Percentiles rank a stretch among this genome's conserved stretches.
Conservation (phyloP, 192 early-diverging fungal species). For the Linnemannia hyalina region DNA sequence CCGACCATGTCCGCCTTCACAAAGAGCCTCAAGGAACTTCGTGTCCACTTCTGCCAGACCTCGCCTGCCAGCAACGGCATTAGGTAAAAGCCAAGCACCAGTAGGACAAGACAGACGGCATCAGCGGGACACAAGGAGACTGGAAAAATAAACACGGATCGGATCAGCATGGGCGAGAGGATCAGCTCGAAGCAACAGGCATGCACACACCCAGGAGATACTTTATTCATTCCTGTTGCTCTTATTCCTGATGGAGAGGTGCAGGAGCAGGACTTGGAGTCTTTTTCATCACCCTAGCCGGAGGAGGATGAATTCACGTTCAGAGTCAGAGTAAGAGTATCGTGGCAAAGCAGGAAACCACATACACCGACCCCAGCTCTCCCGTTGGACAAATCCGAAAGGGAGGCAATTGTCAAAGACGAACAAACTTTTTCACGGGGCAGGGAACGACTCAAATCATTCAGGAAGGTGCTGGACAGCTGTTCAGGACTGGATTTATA, state of each 20-base stretch:
- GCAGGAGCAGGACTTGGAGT: no score
- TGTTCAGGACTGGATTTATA: background rate
- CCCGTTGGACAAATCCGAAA: no score
- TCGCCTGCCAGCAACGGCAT: constrained; percentile 82
- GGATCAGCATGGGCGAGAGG: no score
- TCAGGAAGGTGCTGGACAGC: background rate
- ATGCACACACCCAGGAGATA: no score
- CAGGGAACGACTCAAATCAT: background rate
- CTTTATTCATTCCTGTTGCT: no score
- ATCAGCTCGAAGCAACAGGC: no score
- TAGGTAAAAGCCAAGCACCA: constrained; percentile 64
- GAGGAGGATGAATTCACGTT: no score
- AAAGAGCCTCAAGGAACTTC: constrained; percentile 87
- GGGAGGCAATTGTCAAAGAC: background rate
- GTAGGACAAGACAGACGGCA: background rate
- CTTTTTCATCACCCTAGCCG: no score
- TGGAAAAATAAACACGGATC: background rate
- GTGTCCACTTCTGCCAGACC: constrained; percentile 91
- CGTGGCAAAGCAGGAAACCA: no score
- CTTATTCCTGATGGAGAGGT: no score
- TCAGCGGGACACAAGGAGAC: background rate
- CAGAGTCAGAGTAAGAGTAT: no score
- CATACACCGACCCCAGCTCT: no score
- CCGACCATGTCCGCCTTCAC: constrained; percentile 60
- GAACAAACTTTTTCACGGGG: background rate